A percentile compares a stretch with the other conserved stretches of the same genome.
phyloP scores from a whole-genome alignment of 2,329 filamentous ascomycete genomes.

The Alternaria atra region DNA sequence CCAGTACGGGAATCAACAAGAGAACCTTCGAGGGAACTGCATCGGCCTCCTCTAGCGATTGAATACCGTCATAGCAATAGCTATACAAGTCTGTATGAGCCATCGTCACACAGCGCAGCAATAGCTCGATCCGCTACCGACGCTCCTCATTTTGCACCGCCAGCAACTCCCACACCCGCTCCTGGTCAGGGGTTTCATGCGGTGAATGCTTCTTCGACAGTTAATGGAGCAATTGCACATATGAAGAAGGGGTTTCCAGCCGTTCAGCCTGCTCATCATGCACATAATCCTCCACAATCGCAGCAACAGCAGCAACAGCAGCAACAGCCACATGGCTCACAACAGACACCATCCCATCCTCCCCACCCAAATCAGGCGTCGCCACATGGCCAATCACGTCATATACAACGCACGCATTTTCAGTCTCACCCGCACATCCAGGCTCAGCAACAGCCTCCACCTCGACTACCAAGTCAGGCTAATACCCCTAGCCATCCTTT shows the following conservation, averaged over 20 bases:
- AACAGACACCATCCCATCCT: conserved; percentile 13
- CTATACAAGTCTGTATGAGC: conserved; percentile 45
- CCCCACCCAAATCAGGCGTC: conserved; percentile 17
- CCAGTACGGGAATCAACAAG: conserved; percentile 20
- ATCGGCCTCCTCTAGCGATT: conserved; percentile 17
- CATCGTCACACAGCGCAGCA: conserved; percentile 26
- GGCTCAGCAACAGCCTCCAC: conserved; percentile 27
- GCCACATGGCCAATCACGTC: conserved; percentile 15
- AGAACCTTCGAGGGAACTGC: conserved; percentile 22
- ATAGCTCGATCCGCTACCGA: conserved; percentile 22
- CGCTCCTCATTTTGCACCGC: conserved; percentile 24
- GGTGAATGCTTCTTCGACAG: conserved; percentile 19
- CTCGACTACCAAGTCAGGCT: conserved; percentile 33
- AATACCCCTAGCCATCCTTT: conserved; percentile 34
- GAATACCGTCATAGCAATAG: conserved; percentile 25
- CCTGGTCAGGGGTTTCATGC: conserved; percentile 22
- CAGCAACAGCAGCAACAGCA: conserved; percentile 8
- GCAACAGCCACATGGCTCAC: conserved; percentile 19
- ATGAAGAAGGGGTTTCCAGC: conserved; percentile 33
- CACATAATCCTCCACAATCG: conserved; percentile 31
- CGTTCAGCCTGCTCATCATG: conserved; percentile 27
- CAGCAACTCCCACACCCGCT: conserved; percentile 16
- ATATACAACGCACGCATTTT: conserved; percentile 17
- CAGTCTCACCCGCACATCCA: conserved; percentile 27
- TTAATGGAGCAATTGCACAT: conserved; percentile 28